phyloP scores from a whole-genome alignment of 2,329 filamentous ascomycete species.

The Grosmannia huntii region DNA sequence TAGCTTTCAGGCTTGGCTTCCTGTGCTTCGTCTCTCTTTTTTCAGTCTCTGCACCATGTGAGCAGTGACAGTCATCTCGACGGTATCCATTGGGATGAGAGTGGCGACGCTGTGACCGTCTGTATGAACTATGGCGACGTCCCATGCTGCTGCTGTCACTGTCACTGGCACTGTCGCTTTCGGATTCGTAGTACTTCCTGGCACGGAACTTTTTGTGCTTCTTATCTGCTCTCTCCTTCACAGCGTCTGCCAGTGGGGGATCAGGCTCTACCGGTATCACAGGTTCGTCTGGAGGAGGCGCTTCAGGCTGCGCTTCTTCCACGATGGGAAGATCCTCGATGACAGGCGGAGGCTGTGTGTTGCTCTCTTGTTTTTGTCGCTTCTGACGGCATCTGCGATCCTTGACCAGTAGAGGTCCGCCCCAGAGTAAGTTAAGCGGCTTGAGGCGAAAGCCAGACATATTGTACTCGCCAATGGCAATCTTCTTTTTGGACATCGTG shows the following conservation, averaged over 20 bases:
- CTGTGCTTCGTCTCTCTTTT: not conserved
- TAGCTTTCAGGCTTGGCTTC: not conserved
- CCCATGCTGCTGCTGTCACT: not conserved
- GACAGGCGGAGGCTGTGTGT: not conserved
- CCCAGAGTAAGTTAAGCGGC: conserved; percentile 5
- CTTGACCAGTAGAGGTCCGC: conserved; percentile 1
- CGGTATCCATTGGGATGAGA: too few species aligned
- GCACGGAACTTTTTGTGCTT: not conserved
- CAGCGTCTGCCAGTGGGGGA: not conserved
- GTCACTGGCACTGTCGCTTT: not conserved
- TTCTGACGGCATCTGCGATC: not conserved
- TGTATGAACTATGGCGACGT: not conserved
- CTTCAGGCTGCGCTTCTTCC: not conserved
- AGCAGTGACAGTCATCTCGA: not conserved
- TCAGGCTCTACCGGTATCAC: not conserved
- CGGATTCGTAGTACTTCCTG: not conserved
- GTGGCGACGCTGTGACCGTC: not conserved
- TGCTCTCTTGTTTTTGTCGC: not conserved
- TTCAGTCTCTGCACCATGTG: not conserved
- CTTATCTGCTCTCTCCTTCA: not conserved
- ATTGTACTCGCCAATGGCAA: not conserved
- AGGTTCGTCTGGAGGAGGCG: not conserved
- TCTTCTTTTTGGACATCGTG: not conserved
- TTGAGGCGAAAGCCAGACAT: not conserved
- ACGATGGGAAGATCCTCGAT: not conserved